Base-by-base conservation (phyloP, 441 rosid genomes). In the Adansonia madagascariensis region DNA sequence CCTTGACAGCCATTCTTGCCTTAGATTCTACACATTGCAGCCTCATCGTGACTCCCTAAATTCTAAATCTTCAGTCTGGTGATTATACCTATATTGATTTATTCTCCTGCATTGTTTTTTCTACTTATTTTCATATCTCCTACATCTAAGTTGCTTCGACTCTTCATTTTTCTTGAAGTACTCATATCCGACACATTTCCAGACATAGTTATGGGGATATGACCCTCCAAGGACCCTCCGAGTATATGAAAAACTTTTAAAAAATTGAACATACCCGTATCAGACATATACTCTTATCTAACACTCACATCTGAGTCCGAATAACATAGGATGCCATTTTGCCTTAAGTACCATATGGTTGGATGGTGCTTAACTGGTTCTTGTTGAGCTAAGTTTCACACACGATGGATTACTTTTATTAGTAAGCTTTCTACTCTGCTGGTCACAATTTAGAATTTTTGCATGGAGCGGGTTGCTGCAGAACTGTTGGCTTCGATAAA, bases 311-410 rank as follows among this genome's bases (percentile, higher is more conserved):
- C 24, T 24, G 24, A 24, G 24, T 24, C 24, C 24, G 24, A 24
- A 24, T 24, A 24, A 24, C 24, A 1, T 24, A 24, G 24, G 24
- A 24, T 31, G 4, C 39, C 56, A 68, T 68, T 68, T 47, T 67
- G 27, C 17, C 56, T 46, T 12, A 68, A 68, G 24, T 68, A 47
- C 56, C 11, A 22, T 68, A 17, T 49, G 59, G 12, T 69, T 46
- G 18, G 31, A 22, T 69, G 14, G 22, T 49, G n/a, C 31, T 47
- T 69, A 49, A 69, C 12, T 18, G 4, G 20, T 49, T 61, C 8
- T 61, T 12, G 43, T 61, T n/a, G n/a, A 61, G 66, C 17, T 68
- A 8, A 27, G 73, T 50, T 69, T 49, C 59, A 24, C 20, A 49
- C 1, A 12, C 43, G 27, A 22, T 74, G 69, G 57, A 22, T 24